A percentile compares a stretch with the other conserved stretches of the same genome.
Conservation (phyloP, 192 early-diverging fungal genomes). For the Gonapodya sp. region DNA sequence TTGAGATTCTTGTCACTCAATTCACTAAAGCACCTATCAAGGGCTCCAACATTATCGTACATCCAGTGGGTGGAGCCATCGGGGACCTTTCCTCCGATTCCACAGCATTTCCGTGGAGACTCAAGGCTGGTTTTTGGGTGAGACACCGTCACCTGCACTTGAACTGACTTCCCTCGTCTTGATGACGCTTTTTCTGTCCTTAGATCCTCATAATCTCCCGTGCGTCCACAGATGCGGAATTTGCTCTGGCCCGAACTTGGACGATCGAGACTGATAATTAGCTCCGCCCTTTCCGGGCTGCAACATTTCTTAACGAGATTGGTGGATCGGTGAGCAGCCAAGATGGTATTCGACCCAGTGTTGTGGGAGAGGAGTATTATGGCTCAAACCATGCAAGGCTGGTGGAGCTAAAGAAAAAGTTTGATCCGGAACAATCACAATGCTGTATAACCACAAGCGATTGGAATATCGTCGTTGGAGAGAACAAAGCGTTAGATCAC, state of each 20-base stretch:
- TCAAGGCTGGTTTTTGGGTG: slow-evolving; percentile 6
- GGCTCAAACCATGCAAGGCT: not conserved
- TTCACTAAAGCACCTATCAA: not conserved
- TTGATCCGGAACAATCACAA: slow-evolving; percentile 2
- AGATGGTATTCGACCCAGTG: not conserved
- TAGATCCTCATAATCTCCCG: slow-evolving; percentile 2
- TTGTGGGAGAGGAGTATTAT: not conserved
- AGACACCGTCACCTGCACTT: too few species aligned
- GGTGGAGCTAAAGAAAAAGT: slow-evolving; percentile 7
- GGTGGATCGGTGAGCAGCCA: not conserved
- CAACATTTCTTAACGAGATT: not conserved
- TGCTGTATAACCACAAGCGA: too few species aligned
- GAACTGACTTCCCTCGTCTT: too few species aligned
- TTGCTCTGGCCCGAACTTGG: not conserved
- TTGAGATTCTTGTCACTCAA: not conserved
- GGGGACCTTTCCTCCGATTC: not conserved
- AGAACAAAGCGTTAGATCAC: too few species aligned
- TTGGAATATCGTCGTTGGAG: too few species aligned
- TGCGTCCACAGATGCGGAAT: not conserved
- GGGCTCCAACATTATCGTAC: not conserved
- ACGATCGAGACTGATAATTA: not conserved
- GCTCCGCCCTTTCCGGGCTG: not conserved
- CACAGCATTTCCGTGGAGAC: slow-evolving; percentile 5
- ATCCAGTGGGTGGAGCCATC: slow-evolving; percentile 4
- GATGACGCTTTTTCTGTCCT: too few species aligned